These are phyloP conservation scores for Amanita exitialis DNA, from an alignment of 768 basidiomycete species.

Conservation along the genomic window DNA sequence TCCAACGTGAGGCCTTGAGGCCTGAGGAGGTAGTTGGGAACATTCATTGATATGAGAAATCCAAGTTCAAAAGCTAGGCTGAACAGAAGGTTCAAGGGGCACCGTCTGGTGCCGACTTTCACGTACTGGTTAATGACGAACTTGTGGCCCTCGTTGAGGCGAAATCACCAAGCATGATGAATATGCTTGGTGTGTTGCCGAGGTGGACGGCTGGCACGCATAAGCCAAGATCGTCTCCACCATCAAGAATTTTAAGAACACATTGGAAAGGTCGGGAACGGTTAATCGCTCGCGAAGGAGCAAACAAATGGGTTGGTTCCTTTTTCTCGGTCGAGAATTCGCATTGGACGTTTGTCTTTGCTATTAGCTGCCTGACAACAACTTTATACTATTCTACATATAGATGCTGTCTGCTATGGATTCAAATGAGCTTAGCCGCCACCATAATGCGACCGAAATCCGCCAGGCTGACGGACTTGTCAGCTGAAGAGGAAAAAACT, in stretches of 20 bases:
- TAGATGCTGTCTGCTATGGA: background rate
- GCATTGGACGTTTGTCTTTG: background rate
- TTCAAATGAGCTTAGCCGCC: constrained; percentile 41
- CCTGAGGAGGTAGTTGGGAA: no score
- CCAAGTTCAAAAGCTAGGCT: no score
- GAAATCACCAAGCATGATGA: no score
- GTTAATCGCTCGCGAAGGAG: constrained; percentile 54
- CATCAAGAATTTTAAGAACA: constrained; percentile 53
- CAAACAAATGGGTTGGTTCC: constrained; percentile 37
- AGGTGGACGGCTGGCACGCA: background rate
- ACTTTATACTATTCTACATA: no score
- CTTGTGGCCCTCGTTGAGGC: no score
- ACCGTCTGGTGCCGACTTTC: no score
- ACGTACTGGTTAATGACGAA: no score
- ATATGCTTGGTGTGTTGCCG: no score
- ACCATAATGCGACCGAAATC: constrained; percentile 78
- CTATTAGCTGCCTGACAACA: no score
- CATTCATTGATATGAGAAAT: no score
- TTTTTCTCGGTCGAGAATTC: background rate
- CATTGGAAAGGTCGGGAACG: constrained; percentile 58
- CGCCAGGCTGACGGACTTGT: constrained; percentile 54
- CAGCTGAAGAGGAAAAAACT: constrained; percentile 60
- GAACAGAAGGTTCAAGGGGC: no score
- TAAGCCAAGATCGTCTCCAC: constrained; percentile 71
- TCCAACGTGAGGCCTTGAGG: no score